A percentile compares a stretch with the other conserved stretches of the same genome.
Conservation (phyloP, 1,284 basidiomycete genomes). For the Cronartium ribicola region DNA sequence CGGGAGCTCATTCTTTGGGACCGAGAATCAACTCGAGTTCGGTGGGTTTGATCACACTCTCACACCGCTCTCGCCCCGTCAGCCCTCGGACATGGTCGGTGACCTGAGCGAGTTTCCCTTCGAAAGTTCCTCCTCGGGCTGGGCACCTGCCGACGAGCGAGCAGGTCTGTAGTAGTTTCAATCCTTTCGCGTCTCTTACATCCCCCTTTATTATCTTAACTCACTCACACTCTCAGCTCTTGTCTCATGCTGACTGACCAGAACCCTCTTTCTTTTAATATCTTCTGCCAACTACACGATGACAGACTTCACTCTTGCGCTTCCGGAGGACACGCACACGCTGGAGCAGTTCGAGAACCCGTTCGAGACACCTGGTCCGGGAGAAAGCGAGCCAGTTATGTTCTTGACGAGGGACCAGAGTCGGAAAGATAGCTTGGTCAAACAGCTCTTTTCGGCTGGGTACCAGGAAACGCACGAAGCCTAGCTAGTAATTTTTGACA, state of each 20-base stretch:
- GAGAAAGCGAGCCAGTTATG: slow-evolving; percentile 9
- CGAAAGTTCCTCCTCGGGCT: background rate
- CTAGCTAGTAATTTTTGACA: no score
- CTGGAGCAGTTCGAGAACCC: background rate
- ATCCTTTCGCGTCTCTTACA: background rate
- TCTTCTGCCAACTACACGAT: slow-evolving; percentile 1
- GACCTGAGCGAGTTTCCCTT: slow-evolving; percentile 30
- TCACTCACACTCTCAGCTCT: background rate
- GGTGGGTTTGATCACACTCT: background rate
- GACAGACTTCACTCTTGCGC: background rate
- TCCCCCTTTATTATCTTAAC: background rate
- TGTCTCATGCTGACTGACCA: background rate
- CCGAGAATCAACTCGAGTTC: background rate
- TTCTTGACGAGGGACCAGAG: slow-evolving; percentile 22
- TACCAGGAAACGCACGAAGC: slow-evolving; percentile 30
- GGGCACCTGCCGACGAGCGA: background rate
- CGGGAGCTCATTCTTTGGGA: background rate
- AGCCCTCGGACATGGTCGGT: slow-evolving; percentile 4
- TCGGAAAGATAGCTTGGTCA: slow-evolving; percentile 10
- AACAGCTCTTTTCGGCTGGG: slow-evolving; percentile 22
- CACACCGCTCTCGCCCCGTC: slow-evolving; percentile 4
- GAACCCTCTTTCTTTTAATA: background rate
- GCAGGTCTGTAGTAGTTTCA: background rate
- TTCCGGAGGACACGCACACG: background rate
- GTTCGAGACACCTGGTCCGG: background rate